Evolutionary conservation across 345 rosid genomes (phyloP).

Genomic region (Corchorus olitorius): DNA sequence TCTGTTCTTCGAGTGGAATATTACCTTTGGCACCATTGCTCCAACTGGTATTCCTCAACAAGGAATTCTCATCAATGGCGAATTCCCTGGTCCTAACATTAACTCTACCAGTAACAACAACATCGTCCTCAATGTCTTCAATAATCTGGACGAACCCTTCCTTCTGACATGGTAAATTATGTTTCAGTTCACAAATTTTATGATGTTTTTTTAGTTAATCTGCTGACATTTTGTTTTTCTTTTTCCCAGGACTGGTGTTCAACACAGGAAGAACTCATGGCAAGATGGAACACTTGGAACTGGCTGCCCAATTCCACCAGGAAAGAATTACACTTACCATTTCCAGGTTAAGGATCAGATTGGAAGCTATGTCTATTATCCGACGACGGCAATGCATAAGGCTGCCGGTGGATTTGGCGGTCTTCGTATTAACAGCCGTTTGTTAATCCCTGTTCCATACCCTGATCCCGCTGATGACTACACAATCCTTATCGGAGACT

Average conservation of each 20-base stretch:
- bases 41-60: slow-evolving; percentile 68
- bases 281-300: slow-evolving; percentile 74
- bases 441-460: slow-evolving; percentile 73
- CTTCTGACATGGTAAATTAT: slow-evolving; percentile 39
- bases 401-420: slow-evolving; percentile 75
- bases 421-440: slow-evolving; percentile 66
- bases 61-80: slow-evolving; percentile 69
- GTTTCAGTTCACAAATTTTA: too few species aligned
- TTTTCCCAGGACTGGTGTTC: slow-evolving; percentile 64
- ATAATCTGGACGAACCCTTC: slow-evolving; percentile 71
- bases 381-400: slow-evolving; percentile 53
- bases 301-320: slow-evolving; percentile 69
- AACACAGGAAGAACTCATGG: slow-evolving; percentile 88
- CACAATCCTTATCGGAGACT: slow-evolving; percentile 60
- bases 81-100: slow-evolving; percentile 78
- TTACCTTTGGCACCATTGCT: slow-evolving; percentile 61
- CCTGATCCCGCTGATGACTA: slow-evolving; percentile 62
- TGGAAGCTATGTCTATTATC: slow-evolving; percentile 74
- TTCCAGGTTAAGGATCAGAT: slow-evolving; percentile 94
- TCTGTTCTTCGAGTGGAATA: slow-evolving; percentile 61
- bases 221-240: background rate
- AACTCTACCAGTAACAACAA: slow-evolving; percentile 80
- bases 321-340: slow-evolving; percentile 71
- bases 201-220: too few species aligned
- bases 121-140: slow-evolving; percentile 67